Evolutionary conservation across 306 rosid species (phyloP).

Genomic region (Rosa rugosa): DNA sequence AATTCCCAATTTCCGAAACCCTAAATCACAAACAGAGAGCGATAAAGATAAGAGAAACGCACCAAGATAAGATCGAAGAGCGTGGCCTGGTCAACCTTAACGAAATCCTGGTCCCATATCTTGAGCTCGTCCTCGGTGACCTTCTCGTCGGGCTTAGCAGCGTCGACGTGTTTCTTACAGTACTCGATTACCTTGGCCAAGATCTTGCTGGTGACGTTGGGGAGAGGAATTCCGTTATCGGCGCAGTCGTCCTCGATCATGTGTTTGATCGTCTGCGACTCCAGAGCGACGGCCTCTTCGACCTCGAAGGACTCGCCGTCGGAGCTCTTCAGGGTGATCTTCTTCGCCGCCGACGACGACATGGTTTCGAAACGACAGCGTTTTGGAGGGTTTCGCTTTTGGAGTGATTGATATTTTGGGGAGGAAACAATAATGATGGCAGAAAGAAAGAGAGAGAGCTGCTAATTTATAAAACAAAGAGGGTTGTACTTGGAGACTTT

Average conservation of each 20-base stretch:
- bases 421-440: background rate
- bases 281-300: conserved; percentile 68
- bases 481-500: background rate
- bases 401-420: background rate
- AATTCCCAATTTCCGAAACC: background rate
- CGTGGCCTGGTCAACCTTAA: conserved; percentile 74
- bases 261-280: conserved; percentile 77
- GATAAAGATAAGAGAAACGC: background rate
- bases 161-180: conserved; percentile 67
- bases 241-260: conserved; percentile 76
- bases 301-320: conserved; percentile 77
- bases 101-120: conserved; percentile 66
- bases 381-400: background rate
- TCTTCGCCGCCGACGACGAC: conserved; percentile 47
- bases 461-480: background rate
- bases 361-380: conserved; percentile 21
- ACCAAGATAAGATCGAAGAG: conserved; percentile 82
- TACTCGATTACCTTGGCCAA: conserved; percentile 80
- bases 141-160: conserved; percentile 41
- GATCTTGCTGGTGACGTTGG: conserved; percentile 75
- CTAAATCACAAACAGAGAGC: too few relatives aligned
- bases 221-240: conserved; percentile 67
- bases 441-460: background rate
- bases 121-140: conserved; percentile 56
- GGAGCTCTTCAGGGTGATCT: conserved; percentile 64